Evolutionary conservation across 208 protist genomes (phyloP), one percentile per base, ranked within the genome.

Genomic region (Jaenimonas drosophilae): DNA sequence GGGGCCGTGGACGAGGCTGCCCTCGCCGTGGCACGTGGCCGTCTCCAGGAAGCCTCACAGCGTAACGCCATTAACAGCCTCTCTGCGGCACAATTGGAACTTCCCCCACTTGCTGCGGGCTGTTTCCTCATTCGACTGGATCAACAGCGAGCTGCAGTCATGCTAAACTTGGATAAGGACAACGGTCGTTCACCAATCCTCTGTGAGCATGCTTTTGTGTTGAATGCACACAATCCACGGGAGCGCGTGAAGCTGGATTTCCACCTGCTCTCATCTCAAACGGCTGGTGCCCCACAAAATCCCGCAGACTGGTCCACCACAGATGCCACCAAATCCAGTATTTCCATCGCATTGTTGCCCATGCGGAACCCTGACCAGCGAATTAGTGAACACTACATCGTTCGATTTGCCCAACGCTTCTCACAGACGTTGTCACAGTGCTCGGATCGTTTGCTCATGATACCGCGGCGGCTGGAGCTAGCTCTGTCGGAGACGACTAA

Each of bases 41-140:
- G 16, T 54, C 9, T 41, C 64, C 4, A 31, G 44, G 7, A 2
- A 26, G 21, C 28, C 19, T 17, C 25, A 47, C 23, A 59, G 27
- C 40, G 33, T 32, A 4, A 27, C 14, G 36, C 11, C 16, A 19
- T 14, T 5, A 29, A 21, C 1, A 16, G 25, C 5, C 38, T 38
- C 3, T 47, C 26, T 7, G 44, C 40, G 17, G 30, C 49, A 16
- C 43, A 60, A 14, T 6, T 81, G 12, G 44, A 63, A 17, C 60
- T 86, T 17, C 38, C 58, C 1, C 56, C 62, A 39, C 37, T 67
- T 34, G 45, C 54, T 11, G 52, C 47, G 6, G 69, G 69, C 2
- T 66, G 62, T 41, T 77, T 93, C 37, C 16, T 56, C n/a, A 75
- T 93, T n/a, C 64, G 67, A 33, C 44, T 88, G 1, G 75, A 89